Evolutionary conservation across 768 basidiomycete genomes (phyloP), one percentile per base, ranked within the genome.

Genomic region (Amanita rubescens): DNA sequence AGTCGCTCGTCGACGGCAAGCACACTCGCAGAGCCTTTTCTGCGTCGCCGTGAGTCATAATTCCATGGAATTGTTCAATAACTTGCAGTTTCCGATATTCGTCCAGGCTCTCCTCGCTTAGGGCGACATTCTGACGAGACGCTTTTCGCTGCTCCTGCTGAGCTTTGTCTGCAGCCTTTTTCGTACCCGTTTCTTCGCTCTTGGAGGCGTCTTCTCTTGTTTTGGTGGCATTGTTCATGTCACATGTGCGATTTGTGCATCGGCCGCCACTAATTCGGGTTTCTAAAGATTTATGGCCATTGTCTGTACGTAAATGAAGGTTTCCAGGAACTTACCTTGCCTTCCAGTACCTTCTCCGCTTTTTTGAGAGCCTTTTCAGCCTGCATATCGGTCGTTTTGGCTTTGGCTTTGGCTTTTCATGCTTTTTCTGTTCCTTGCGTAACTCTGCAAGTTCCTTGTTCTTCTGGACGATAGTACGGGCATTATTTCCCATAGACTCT

Each of bases 351-450:
- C 67, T 94, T 97, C 68, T 97, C 94, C 0, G 85, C 86, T 66
- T 87, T 90, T 72, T 96, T 96, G 54, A 95, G 84, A 42, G 71
- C 79, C 69, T 85, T 87, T 69, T 99, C 94, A 59, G 87, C 84
- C 69, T 88, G 87, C 72, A 85, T 80, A 0, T 92, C 85, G 5
- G 75, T 70, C 8, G 84, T 78, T 15, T 90, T 78, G 5, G 85
- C 83, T 65, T 80, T 84, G 2, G 90, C 91, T 62, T 95, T 5
- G 76, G 83, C 56, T 81, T 71, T 58, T 97, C 89, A 45, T 88
- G 81, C 37, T 70, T 69, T 17, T 75, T 76, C 62, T 91, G 88
- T 53, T 90, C 84, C 51, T 79, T 75, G 14, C 88, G 76, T 25
- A 93, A 70, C 2, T 78, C 81, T 1, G 73, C 72, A 15, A 98